These are phyloP conservation scores for Fusarium pininemorale DNA, from an alignment of 2,329 filamentous ascomycete genomes.

Conservation along the genomic window DNA sequence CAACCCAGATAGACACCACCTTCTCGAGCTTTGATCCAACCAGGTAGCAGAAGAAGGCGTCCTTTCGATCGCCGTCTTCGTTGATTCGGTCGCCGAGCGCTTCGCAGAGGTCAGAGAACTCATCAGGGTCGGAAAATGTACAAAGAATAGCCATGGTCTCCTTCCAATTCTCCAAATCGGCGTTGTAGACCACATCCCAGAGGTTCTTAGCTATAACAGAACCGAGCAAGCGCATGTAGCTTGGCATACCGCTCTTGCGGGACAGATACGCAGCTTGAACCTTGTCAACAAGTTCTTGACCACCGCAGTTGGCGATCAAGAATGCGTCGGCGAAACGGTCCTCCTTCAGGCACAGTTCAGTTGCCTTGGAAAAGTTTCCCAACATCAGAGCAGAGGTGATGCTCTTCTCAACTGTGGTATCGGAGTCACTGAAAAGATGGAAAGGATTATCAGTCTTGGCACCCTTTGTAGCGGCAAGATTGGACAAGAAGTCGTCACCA, in stretches of 20 bases:
- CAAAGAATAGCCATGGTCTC: slow-evolving; percentile 96
- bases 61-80: slow-evolving; percentile 80
- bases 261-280: slow-evolving; percentile 91
- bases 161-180: slow-evolving; percentile 92
- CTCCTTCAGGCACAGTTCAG: slow-evolving; percentile 88
- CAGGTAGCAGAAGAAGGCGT: slow-evolving; percentile 96
- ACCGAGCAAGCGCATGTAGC: slow-evolving; percentile 88
- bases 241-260: slow-evolving; percentile 82
- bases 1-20: slow-evolving; percentile 92
- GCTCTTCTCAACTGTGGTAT: slow-evolving; percentile 82
- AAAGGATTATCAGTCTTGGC: slow-evolving; percentile 96
- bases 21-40: slow-evolving; percentile 97
- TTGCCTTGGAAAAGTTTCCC: slow-evolving; percentile 88
- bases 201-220: slow-evolving; percentile 96
- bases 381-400: slow-evolving; percentile 91
- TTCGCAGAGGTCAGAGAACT: slow-evolving; percentile 95
- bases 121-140: slow-evolving; percentile 89
- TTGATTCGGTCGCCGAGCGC: slow-evolving; percentile 90
- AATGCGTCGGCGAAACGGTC: slow-evolving; percentile 95
- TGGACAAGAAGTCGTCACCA: slow-evolving; percentile 86
- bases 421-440: slow-evolving; percentile 84
- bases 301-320: slow-evolving; percentile 96
- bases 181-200: slow-evolving; percentile 98
- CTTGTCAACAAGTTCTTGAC: slow-evolving; percentile 92
- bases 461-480: slow-evolving; percentile 86